These are phyloP conservation scores for Brassica cretica DNA, from an alignment of 345 rosid species.

Conservation along the genomic window DNA sequence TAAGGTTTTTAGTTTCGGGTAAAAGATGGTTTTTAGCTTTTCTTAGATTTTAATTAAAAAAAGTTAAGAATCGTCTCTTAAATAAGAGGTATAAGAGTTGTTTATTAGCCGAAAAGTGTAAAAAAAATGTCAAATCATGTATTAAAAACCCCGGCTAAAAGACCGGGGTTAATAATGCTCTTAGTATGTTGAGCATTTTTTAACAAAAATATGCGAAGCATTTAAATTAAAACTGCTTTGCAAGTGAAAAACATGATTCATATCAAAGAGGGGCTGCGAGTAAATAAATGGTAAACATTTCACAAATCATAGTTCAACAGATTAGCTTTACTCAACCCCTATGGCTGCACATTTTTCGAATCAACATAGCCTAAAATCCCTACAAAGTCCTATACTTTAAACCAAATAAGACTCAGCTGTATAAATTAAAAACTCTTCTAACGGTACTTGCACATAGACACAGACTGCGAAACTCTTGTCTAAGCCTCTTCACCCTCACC, in stretches of 20 bases:
- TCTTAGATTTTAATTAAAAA: too few species aligned
- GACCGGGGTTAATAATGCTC: too few species aligned
- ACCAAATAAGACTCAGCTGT: neutral
- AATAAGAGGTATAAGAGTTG: too few species aligned
- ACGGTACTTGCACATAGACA: conserved; percentile 8
- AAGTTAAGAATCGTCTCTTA: too few species aligned
- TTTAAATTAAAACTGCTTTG: neutral
- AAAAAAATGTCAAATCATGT: too few species aligned
- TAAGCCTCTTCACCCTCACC: neutral
- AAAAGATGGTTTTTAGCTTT: too few species aligned
- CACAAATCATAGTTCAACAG: conserved; percentile 22
- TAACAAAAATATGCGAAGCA: neutral
- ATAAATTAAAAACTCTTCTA: conserved; percentile 15
- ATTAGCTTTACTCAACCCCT: conserved; percentile 16
- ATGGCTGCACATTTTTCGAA: conserved; percentile 24
- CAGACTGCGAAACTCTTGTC: neutral
- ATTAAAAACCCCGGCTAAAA: too few species aligned
- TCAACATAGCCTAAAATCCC: neutral
- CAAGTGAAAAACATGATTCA: neutral
- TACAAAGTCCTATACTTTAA: neutral
- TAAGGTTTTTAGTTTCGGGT: too few species aligned
- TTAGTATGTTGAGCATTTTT: neutral
- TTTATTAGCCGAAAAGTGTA: too few species aligned
- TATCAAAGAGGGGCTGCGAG: neutral
- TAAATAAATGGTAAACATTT: neutral